These are phyloP conservation scores for Suillus tomentosus DNA, from an alignment of 768 basidiomycete species.

Conservation along the genomic window DNA sequence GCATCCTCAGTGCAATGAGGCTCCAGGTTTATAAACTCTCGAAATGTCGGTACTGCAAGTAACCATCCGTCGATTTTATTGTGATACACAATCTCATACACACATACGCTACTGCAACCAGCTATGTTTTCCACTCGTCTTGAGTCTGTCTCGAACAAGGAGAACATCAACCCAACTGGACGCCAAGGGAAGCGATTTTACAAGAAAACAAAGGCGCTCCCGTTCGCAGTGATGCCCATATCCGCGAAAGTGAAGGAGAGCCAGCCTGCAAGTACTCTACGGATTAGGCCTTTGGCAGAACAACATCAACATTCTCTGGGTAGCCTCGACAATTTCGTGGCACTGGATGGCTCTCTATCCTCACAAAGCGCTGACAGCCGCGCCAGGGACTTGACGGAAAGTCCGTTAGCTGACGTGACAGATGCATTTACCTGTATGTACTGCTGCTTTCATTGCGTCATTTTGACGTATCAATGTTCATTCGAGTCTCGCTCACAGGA, in stretches of 20 bases:
- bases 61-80: neutral
- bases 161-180: neutral
- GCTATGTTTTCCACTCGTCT: neutral
- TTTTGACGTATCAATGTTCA: neutral
- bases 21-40: neutral
- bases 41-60: neutral
- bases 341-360: neutral
- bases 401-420: slow-evolving; percentile 15
- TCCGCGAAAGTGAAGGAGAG: neutral
- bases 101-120: neutral
- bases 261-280: neutral
- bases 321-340: neutral
- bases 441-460: neutral
- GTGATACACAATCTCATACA: neutral
- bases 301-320: neutral
- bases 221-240: neutral
- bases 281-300: neutral
- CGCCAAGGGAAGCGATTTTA: neutral
- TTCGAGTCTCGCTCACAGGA: neutral
- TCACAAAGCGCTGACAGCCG: slow-evolving; percentile 6
- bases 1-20: neutral
- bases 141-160: slow-evolving; percentile 1
- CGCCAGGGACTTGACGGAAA: slow-evolving; percentile 17
- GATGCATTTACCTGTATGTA: slow-evolving; percentile 12
- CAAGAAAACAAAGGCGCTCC: neutral